Conservation (phyloP, 2,329 filamentous ascomycete species). For the Arachnomyces sp. region DNA sequence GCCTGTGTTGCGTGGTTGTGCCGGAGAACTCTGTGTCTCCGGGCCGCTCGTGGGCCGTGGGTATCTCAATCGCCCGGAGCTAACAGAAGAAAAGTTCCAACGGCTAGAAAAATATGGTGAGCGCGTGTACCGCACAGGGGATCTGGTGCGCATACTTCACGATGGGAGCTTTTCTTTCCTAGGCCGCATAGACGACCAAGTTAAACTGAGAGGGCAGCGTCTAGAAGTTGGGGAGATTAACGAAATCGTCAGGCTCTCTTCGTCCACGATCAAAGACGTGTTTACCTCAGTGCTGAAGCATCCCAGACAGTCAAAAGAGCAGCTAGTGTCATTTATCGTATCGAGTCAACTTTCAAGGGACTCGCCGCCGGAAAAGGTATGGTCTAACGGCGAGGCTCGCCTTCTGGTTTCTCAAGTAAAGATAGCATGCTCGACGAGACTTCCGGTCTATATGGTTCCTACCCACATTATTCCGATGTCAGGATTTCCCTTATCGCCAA, state of each 20-base stretch:
- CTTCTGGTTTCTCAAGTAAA: conserved; percentile 43
- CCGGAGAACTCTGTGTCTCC: conserved; percentile 84
- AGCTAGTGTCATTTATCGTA: conserved; percentile 68
- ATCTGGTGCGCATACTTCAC: conserved; percentile 72
- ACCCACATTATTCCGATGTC: conserved; percentile 69
- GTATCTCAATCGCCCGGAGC: conserved; percentile 71
- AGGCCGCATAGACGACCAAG: conserved; percentile 81
- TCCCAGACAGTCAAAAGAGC: conserved; percentile 65
- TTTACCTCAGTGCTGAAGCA: conserved; percentile 71
- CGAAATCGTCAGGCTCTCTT: conserved; percentile 61
- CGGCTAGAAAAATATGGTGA: conserved; percentile 50
- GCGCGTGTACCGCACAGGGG: conserved; percentile 77
- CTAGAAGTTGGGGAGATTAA: conserved; percentile 91
- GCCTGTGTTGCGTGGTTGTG: conserved; percentile 67
- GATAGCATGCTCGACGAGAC: conserved; percentile 57
- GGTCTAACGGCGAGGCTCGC: conserved; percentile 33
- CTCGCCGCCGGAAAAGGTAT: conserved; percentile 18
- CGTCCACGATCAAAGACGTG: conserved; percentile 56
- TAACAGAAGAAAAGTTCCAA: conserved; percentile 72
- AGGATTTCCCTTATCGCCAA: conserved; percentile 70
- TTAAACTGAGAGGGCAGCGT: conserved; percentile 82
- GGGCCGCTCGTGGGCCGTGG: conserved; percentile 83
- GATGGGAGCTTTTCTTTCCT: conserved; percentile 82
- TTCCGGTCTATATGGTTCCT: conserved; percentile 86
- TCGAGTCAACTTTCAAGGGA: conserved; percentile 12